Conservation (phyloP, 306 rosid species). For the Crotalaria pallida region DNA sequence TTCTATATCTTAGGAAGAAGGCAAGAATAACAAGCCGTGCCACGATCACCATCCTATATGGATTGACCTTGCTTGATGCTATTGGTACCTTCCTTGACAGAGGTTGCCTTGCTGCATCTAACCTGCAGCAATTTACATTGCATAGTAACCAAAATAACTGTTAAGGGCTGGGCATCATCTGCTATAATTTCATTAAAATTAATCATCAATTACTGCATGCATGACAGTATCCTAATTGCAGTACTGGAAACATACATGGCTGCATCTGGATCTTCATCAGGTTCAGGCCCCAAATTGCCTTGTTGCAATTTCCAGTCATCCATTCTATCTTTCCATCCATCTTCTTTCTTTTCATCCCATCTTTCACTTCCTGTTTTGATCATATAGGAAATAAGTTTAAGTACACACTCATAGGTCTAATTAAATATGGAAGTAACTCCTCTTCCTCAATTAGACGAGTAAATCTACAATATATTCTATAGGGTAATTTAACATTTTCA, state of each 20-base stretch:
- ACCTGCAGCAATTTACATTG: slow-evolving; percentile 37
- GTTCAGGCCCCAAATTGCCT: slow-evolving; percentile 64
- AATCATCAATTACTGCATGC: background rate
- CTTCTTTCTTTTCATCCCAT: slow-evolving; percentile 57
- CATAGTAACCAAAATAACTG: background rate
- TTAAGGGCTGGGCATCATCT: background rate
- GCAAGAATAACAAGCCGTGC: slow-evolving; percentile 55
- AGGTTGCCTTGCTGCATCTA: slow-evolving; percentile 75
- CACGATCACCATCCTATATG: slow-evolving; percentile 65
- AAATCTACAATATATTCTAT: too few species aligned
- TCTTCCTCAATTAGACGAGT: too few species aligned
- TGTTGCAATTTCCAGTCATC: slow-evolving; percentile 81
- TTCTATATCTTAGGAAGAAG: slow-evolving; percentile 56
- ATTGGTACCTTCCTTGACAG: slow-evolving; percentile 72
- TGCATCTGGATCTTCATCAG: slow-evolving; percentile 46
- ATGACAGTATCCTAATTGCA: background rate
- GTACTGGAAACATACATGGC: slow-evolving; percentile 31
- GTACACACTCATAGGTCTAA: too few species aligned
- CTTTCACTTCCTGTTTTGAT: slow-evolving; percentile 48
- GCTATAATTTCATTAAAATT: background rate
- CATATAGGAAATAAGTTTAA: background rate
- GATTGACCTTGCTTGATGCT: slow-evolving; percentile 67
- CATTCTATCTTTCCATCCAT: slow-evolving; percentile 45
- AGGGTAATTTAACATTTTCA: too few species aligned
- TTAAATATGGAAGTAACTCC: too few species aligned